Evolutionary conservation across 805 yeast genomes (phyloP).

Genomic region (Sugiyamaella chiloensis): DNA sequence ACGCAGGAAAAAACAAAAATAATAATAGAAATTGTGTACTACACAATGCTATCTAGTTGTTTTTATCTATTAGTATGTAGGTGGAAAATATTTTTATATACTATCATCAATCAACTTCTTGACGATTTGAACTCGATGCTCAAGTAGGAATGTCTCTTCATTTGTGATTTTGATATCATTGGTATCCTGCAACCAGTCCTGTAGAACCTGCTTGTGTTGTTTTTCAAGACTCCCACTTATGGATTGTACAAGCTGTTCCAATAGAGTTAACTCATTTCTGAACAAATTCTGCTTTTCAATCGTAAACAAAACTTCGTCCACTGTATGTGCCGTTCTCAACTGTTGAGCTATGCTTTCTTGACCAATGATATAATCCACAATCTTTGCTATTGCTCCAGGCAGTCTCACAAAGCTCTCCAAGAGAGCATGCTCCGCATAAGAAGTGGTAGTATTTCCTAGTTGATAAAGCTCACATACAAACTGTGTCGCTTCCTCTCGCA

Average conservation of each 20-base stretch:
- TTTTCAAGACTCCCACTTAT: not conserved
- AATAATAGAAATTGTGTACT: too few species aligned
- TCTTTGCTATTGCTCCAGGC: not conserved
- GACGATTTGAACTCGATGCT: not conserved
- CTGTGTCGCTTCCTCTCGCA: constrained; percentile 48
- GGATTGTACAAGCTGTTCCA: constrained; percentile 4
- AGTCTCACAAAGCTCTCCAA: constrained; percentile 7
- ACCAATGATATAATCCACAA: not conserved
- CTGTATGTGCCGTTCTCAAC: constrained; percentile 21
- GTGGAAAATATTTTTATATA: not conserved
- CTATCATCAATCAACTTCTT: not conserved
- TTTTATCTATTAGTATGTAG: not conserved
- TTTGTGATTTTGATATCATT: not conserved
- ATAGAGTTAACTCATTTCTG: constrained; percentile 44
- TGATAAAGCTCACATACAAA: constrained; percentile 38
- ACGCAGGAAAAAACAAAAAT: too few species aligned
- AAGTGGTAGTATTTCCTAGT: constrained; percentile 32
- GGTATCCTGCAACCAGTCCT: not conserved
- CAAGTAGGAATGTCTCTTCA: not conserved
- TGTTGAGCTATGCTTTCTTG: constrained; percentile 20
- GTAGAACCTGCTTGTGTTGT: not conserved
- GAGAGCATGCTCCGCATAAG: constrained; percentile 31
- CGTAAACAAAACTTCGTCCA: constrained; percentile 51
- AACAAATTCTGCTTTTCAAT: constrained; percentile 67
- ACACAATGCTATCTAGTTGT: not conserved